Conservation (phyloP, 129 eudicot species). For the Apium graveolens region DNA sequence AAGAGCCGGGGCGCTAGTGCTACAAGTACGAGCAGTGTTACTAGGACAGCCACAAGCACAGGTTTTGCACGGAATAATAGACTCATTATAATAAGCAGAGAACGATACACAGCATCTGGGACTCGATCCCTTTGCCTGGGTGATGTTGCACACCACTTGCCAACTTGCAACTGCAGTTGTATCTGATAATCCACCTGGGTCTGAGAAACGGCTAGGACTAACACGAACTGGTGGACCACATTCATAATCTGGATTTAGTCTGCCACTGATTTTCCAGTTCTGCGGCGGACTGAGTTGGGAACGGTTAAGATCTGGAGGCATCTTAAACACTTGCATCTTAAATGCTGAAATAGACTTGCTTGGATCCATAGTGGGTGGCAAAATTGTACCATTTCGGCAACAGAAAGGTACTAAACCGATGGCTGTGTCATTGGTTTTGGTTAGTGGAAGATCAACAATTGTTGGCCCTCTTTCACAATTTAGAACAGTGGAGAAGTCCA, state of each 20-base stretch:
- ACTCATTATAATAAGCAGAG: conserved; percentile 79
- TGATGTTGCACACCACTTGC: conserved; percentile 95
- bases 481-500: conserved; percentile 67
- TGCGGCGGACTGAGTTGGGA: conserved; percentile 75
- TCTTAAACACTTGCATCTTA: conserved; percentile 62
- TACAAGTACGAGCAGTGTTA: conserved; percentile 36
- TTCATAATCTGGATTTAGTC: conserved; percentile 77
- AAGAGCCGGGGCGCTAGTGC: conserved; percentile 56
- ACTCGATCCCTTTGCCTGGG: conserved; percentile 50
- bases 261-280: conserved; percentile 68
- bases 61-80: conserved; percentile 84
- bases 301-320: conserved; percentile 88
- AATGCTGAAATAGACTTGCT: conserved; percentile 69
- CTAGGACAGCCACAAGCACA: conserved; percentile 92
- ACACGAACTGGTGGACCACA: conserved; percentile 91
- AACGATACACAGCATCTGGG: conserved; percentile 91
- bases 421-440: conserved; percentile 61
- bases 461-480: conserved; percentile 82
- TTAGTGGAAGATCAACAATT: conserved; percentile 59
- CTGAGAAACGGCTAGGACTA: conserved; percentile 57
- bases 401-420: conserved; percentile 71
- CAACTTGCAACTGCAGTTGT: conserved; percentile 74
- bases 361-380: conserved; percentile 87
- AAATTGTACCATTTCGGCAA: conserved; percentile 90
- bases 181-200: conserved; percentile 49